These are phyloP conservation scores for Ochetophila trinervis DNA, from an alignment of 306 rosid species.

Conservation along the genomic window DNA sequence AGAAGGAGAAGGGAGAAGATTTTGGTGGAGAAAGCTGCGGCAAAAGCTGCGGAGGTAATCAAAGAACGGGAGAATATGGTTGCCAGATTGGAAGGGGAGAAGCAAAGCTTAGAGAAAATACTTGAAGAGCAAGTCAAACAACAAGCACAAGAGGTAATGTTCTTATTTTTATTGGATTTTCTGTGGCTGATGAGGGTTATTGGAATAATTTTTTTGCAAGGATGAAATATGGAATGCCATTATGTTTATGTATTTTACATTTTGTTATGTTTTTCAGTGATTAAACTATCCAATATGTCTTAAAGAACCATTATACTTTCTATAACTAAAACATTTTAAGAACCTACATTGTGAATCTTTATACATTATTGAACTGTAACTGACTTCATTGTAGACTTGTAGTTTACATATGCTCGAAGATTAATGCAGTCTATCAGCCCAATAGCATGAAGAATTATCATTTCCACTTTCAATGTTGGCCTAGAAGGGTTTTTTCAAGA, in stretches of 20 bases:
- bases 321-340: too few species aligned
- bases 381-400: too few species aligned
- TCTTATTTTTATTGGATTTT: conserved; percentile 9
- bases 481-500: too few species aligned
- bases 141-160: conserved; percentile 84
- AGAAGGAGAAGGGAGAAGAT: conserved; percentile 62
- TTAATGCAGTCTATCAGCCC: background rate
- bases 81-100: conserved; percentile 97
- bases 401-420: too few species aligned
- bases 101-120: conserved; percentile 90
- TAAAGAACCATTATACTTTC: too few species aligned
- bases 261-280: too few species aligned
- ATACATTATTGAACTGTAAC: too few species aligned
- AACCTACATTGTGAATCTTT: too few species aligned
- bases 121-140: conserved; percentile 81
- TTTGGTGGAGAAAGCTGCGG: conserved; percentile 86
- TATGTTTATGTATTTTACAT: background rate
- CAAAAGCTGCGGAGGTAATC: conserved; percentile 72
- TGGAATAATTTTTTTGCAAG: background rate
- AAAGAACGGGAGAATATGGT: conserved; percentile 81
- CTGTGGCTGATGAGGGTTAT: conserved; percentile 12
- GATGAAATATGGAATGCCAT: background rate
- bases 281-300: too few species aligned
- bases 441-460: background rate
- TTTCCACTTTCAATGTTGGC: background rate